phyloP scores from a whole-genome alignment of 2,329 filamentous ascomycete genomes.

The Clathrospora elynae region DNA sequence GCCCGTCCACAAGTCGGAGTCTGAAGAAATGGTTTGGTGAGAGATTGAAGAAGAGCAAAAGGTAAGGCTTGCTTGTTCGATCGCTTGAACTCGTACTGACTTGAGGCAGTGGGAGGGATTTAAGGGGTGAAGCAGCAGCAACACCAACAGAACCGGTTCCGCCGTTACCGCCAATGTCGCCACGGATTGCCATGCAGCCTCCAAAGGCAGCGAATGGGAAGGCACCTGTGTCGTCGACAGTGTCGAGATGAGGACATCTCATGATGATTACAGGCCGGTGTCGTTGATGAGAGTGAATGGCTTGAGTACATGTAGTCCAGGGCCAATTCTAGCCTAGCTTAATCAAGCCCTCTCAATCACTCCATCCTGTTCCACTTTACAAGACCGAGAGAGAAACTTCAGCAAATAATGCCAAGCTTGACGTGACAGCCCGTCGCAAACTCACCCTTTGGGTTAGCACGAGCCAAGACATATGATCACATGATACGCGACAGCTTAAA shows the following conservation, averaged over 20 bases:
- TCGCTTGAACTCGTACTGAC: constrained; percentile 15
- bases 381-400: no score
- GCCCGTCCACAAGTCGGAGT: constrained; percentile 32
- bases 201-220: constrained; percentile 26
- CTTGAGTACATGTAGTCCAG: no score
- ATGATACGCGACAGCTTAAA: constrained; percentile 25
- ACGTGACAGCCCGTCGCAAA: constrained; percentile 29
- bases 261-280: no score
- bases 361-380: no score
- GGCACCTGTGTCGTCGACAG: constrained; percentile 2
- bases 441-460: constrained; percentile 27
- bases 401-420: no score
- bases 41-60: constrained; percentile 38
- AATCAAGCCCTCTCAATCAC: no score
- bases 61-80: constrained; percentile 17
- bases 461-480: constrained; percentile 12
- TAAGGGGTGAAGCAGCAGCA: constrained; percentile 24
- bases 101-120: constrained; percentile 30
- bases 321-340: no score
- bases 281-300: no score
- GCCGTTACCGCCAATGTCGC: constrained; percentile 35
- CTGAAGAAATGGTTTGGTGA: constrained; percentile 44
- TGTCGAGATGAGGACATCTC: no score
- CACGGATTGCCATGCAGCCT: constrained; percentile 16
- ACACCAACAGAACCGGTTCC: constrained; percentile 22